Base-by-base conservation (phyloP, 768 basidiomycete species). In the Suillus luteus region DNA sequence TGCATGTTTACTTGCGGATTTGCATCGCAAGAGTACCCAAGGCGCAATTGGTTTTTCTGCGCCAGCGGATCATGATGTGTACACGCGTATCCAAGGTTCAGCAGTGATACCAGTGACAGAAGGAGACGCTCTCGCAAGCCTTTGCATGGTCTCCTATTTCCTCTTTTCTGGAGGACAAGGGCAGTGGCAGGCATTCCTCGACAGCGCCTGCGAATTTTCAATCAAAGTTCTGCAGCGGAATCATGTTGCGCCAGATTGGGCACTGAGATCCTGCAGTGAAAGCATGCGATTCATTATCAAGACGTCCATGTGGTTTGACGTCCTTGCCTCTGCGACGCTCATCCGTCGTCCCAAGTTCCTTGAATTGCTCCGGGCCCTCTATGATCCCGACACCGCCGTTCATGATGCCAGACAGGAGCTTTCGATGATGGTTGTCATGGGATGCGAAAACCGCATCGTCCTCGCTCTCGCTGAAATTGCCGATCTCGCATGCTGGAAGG, bases 291-390 rank as follows among this genome's bases (percentile, higher is more conserved):
- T 93, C 75, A 87, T 93, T 71, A 83, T 93, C 76, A 92, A 92
- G 75, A 89, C 92, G 37, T 86, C 90, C 17, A 86, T 93, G 61
- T 94, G 92, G 92, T 93, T 94, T 73, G 92, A 94, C 72, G 92
- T 93, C 43, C 81, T 93, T 58, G 91, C 90, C 5, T 86, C 88
- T 1, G 83, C 89, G 55, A 91, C 91, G 19, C 86, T 84, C 17
- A 78, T 82, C 65, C 68, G 81, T 66, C 67, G 76, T 2, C 91
- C 92, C 12, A 78, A 79, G 54, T 87, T 92, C 51, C 51, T 52
- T 46, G 40, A 69, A 1, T 78, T 82, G 43, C 88, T 92, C 69
- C 80, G 83, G 35, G 73, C 75, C 33, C 77, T 94, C 51, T 94
- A 88, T 74, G 73, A 72, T n/a, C 51, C 65, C 10, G 3, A 38